A percentile compares a stretch with the other conserved stretches of the same genome.
phyloP scores from a whole-genome alignment of 2,329 filamentous ascomycete species.

The Xylariaceae sp. region DNA sequence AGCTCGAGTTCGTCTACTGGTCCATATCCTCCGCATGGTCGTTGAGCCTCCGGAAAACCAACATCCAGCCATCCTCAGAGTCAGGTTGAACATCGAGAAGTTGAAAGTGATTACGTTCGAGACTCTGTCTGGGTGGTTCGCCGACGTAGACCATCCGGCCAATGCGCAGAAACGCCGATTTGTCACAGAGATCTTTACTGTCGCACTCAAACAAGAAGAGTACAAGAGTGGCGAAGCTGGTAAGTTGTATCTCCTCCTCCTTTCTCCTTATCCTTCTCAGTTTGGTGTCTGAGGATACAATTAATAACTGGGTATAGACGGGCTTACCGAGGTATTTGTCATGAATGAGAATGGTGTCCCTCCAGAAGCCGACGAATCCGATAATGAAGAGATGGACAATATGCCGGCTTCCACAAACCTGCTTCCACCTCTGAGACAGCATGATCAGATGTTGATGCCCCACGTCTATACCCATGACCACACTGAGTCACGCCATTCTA shows the following conservation, averaged over 20 bases:
- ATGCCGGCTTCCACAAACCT: too few relatives aligned
- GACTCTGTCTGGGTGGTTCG: conserved; percentile 55
- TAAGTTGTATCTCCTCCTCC: conserved; percentile 26
- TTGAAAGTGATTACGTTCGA: conserved; percentile 58
- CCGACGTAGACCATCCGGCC: conserved; percentile 48
- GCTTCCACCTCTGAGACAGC: too few relatives aligned
- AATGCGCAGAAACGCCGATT: conserved; percentile 54
- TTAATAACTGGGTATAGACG: conserved; percentile 35
- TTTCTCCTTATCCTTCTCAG: conserved; percentile 15
- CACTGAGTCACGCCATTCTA: too few relatives aligned
- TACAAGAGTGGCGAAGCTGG: conserved; percentile 55
- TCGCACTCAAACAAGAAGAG: conserved; percentile 54
- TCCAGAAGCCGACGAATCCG: not conserved
- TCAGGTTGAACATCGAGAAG: conserved; percentile 50
- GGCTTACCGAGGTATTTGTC: conserved; percentile 15
- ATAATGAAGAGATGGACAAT: conserved; percentile 1
- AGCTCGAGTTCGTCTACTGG: conserved; percentile 58
- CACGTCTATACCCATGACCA: too few relatives aligned
- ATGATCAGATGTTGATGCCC: too few relatives aligned
- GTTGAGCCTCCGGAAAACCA: conserved; percentile 47
- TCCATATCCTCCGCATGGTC: conserved; percentile 58
- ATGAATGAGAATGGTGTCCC: not conserved
- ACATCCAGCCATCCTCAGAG: conserved; percentile 49
- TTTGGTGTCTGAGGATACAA: not conserved
- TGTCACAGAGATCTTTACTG: conserved; percentile 58